Conservation (phyloP, 441 rosid genomes). For the Macaranga tanarius region DNA sequence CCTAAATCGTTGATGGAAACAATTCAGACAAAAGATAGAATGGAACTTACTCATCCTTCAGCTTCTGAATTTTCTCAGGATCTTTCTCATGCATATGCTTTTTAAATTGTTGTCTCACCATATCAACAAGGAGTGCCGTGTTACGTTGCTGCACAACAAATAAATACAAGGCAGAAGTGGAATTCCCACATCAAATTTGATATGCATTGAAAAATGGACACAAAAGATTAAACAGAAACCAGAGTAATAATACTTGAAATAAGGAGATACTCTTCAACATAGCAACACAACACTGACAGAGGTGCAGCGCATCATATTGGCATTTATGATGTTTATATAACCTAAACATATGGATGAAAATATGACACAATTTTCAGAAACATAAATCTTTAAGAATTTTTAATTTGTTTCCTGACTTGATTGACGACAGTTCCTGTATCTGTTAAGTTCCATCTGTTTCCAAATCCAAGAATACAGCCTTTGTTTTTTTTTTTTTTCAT, state of each 20-base stretch:
- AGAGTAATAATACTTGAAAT: constrained; percentile 1
- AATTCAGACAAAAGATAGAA: neutral
- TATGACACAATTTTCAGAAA: neutral
- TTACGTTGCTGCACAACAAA: constrained; percentile 73
- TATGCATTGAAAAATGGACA: neutral
- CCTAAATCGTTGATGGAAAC: neutral
- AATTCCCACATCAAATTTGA: neutral
- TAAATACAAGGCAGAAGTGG: neutral
- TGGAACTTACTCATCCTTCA: constrained; percentile 89
- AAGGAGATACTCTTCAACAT: neutral
- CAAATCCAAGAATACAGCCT: neutral
- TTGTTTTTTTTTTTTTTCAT: no score
- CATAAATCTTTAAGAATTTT: neutral
- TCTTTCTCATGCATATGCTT: constrained; percentile 81
- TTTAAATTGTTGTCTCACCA: constrained; percentile 90
- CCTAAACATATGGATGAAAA: neutral
- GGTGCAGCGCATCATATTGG: neutral
- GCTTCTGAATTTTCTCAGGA: constrained; percentile 82
- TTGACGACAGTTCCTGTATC: neutral
- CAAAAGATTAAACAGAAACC: neutral
- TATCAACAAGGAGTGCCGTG: constrained; percentile 64
- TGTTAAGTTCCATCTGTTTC: neutral
- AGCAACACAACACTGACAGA: neutral
- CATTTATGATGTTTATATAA: neutral
- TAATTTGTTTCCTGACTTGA: no score